Base-by-base conservation (phyloP, 495 filamentous ascomycete species). In the Lentithecium fluviatile region DNA sequence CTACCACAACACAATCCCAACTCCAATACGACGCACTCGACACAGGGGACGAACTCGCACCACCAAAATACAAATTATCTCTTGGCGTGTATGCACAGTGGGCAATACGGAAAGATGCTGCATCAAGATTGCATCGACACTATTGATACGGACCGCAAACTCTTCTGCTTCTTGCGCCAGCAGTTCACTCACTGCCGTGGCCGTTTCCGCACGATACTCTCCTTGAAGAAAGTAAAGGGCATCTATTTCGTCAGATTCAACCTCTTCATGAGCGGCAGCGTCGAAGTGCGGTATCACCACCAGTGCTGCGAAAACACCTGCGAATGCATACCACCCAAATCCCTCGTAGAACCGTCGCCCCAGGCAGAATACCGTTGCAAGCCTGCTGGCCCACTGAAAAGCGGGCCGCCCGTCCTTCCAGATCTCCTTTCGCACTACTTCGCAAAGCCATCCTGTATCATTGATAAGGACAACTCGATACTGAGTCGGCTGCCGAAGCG, bases 401-500 rank as follows among this genome's bases (percentile, higher is more conserved):
- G 13, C 11, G 26, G 17, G 7, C 55, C 55, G 13, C 55, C 55
- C 12, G 32, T 58, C 11, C 26, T 21, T 11, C 34, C 55, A n/a
- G 17, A 48, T 12, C 1, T 34, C 17, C 32, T 58, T 4, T 1
- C 17, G 43, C 55, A 58, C 34, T 17, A 49, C 29, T 50, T 58
- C 19, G 24, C 24, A 1, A 34, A 21, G 5, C 55, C 55, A n/a
- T 10, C 12, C 25, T 58, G 55, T 29, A 49, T 58, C 55, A 7
- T 20, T 29, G 55, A 58, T 13, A 2, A 21, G 7, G 26, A 58
- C 12, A 20, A 6, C 2, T 49, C 11, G n/a, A 42, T 58, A 19
- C 19, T 58, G 2, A 26, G 49, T 40, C 55, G n/a, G 23, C 29
- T 58, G 20, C 55, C 55, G 11, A 58, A 58, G 45, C 55, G 55